A percentile compares a stretch with the other conserved stretches of the same genome.
Conservation (phyloP, 78 protist species). For the Monosiga brevicollis region DNA sequence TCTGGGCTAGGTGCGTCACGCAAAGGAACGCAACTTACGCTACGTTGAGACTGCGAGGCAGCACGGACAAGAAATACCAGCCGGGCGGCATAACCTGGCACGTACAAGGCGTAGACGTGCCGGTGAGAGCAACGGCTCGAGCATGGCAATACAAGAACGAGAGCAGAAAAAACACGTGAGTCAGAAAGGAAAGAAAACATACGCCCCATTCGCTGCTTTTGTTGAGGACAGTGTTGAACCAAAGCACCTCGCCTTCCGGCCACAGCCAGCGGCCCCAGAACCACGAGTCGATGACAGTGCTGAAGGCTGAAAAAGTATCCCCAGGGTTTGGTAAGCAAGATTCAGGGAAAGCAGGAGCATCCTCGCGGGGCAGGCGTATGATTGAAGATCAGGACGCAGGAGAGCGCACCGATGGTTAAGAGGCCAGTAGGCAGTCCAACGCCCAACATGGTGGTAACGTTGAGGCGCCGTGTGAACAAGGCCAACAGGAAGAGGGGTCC, state of each 20-base stretch:
- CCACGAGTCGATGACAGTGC: constrained; percentile 48
- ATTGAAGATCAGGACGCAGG: no score
- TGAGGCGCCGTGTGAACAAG: not conserved
- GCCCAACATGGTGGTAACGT: not conserved
- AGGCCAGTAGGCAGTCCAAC: constrained; percentile 20
- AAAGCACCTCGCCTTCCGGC: constrained; percentile 83
- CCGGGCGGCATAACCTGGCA: constrained; percentile 41
- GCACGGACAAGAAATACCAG: constrained; percentile 76
- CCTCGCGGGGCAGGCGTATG: no score
- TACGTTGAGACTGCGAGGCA: constrained; percentile 55
- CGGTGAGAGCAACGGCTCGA: not conserved
- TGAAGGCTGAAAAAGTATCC: no score
- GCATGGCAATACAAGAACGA: no score
- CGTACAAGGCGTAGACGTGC: not conserved
- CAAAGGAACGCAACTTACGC: no score
- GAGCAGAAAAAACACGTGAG: no score
- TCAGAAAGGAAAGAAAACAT: not conserved
- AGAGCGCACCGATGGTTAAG: not conserved
- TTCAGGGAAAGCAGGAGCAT: no score
- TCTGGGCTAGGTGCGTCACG: no score
- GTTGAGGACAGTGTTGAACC: constrained; percentile 67
- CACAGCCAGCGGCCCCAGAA: constrained; percentile 67
- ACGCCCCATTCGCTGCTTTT: constrained; percentile 68
- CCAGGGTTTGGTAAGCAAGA: no score
- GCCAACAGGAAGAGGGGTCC: constrained; percentile 39